Conservation (phyloP, 2,329 filamentous ascomycete species). For the Chaetomium olivaceum region DNA sequence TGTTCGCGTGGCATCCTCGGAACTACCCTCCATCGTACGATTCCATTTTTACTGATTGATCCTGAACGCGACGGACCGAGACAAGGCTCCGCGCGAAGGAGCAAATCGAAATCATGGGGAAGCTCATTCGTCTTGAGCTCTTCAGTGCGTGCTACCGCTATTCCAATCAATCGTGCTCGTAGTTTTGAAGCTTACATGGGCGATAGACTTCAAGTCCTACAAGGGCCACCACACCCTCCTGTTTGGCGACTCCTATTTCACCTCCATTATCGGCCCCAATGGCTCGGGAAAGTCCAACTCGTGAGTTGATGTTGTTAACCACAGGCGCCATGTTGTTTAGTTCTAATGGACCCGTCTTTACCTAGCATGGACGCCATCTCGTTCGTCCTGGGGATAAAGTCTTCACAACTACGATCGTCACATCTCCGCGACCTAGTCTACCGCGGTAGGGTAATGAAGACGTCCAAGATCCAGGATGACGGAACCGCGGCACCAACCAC, state of each 20-base stretch:
- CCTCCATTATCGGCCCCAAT: conserved; percentile 98
- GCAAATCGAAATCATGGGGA: conserved; percentile 71
- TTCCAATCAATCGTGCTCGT: background rate
- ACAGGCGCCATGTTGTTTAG: conserved; percentile 9
- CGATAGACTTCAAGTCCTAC: conserved; percentile 95
- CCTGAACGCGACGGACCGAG: conserved; percentile 22
- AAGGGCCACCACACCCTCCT: conserved; percentile 93
- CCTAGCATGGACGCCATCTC: conserved; percentile 96
- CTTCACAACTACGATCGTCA: conserved; percentile 91
- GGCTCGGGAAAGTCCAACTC: conserved; percentile 99
- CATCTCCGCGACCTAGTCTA: conserved; percentile 95
- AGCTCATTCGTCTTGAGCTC: conserved; percentile 90
- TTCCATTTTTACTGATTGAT: background rate
- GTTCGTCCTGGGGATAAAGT: conserved; percentile 97
- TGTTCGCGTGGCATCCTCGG: conserved; percentile 9
- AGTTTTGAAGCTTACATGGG: conserved; percentile 21
- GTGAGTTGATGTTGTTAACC: conserved; percentile 49
- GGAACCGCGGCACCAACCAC: conserved; percentile 67
- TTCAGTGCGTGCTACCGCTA: conserved; percentile 65
- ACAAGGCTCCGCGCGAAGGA: conserved; percentile 23
- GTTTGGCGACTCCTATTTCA: conserved; percentile 98
- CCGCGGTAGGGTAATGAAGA: conserved; percentile 88
- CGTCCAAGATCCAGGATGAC: conserved; percentile 88
- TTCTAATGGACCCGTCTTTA: conserved; percentile 31
- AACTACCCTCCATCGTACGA: conserved; percentile 18